Conservation (phyloP, 495 filamentous ascomycete species). For the Lepidopterella palustris region DNA sequence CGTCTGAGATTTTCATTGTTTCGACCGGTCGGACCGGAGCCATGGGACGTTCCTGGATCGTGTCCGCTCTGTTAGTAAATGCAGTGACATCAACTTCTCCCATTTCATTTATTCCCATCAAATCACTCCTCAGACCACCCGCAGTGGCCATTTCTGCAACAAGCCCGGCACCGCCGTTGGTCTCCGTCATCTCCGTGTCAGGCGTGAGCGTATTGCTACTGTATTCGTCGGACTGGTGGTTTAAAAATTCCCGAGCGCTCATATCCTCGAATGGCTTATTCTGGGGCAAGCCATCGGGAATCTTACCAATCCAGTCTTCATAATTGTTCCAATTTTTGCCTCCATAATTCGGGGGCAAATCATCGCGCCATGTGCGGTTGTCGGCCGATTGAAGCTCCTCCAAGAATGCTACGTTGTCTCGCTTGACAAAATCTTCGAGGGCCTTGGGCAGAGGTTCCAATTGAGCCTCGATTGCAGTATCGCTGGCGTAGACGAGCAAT, state of each 20-base stretch:
- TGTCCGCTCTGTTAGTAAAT: not conserved
- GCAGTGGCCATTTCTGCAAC: not conserved
- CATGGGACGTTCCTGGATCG: not conserved
- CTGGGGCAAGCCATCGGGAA: not conserved
- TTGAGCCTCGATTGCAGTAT: constrained; percentile 7
- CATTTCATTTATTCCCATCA: not conserved
- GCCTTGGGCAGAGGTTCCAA: constrained; percentile 1
- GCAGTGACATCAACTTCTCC: not conserved
- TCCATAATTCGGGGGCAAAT: not conserved
- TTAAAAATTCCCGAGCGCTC: constrained; percentile 9
- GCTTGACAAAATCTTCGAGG: constrained; percentile 16
- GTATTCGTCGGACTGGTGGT: not conserved
- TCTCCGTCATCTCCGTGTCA: constrained; percentile 16
- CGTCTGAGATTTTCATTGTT: not conserved
- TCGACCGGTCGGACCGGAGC: not conserved
- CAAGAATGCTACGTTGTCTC: constrained; percentile 18
- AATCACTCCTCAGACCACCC: not conserved
- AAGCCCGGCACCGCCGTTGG: not conserved
- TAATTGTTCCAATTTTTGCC: not conserved
- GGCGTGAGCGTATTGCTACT: constrained; percentile 23
- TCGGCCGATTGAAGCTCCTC: constrained; percentile 6
- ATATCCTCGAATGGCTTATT: not conserved
- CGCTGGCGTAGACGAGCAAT: constrained; percentile 27
- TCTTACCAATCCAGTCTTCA: not conserved
- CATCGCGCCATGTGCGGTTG: not conserved